Evolutionary conservation across 208 protist species (phyloP).

Genomic region (Wallacemonas rigidus): DNA sequence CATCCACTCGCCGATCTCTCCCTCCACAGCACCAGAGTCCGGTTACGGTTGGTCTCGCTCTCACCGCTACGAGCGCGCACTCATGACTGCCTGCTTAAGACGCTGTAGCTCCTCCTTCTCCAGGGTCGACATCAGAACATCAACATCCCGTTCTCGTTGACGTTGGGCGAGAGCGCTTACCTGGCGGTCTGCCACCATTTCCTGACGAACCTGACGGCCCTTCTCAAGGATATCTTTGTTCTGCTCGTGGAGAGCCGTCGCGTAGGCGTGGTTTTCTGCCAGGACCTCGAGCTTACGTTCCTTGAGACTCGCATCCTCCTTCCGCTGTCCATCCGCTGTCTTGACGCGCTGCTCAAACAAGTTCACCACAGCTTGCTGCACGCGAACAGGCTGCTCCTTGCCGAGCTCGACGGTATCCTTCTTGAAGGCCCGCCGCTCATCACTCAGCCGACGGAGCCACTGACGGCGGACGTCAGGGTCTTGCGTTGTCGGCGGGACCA

Average conservation of each 20-base stretch:
- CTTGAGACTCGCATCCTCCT: constrained; percentile 25
- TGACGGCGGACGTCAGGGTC: constrained; percentile 31
- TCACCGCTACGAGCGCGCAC: constrained; percentile 6
- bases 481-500: constrained; percentile 23
- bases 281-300: constrained; percentile 20
- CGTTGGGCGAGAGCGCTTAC: constrained; percentile 28
- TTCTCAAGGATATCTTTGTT: constrained; percentile 26
- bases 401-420: constrained; percentile 28
- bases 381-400: constrained; percentile 23
- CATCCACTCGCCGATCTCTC: too few relatives aligned
- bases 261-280: constrained; percentile 27
- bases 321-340: constrained; percentile 27
- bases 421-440: constrained; percentile 33
- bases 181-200: constrained; percentile 22
- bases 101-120: constrained; percentile 42
- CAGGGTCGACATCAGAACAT: constrained; percentile 22
- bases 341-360: constrained; percentile 21
- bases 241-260: constrained; percentile 25
- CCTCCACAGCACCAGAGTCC: too few relatives aligned
- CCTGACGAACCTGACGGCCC: constrained; percentile 19
- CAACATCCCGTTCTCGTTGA: constrained; percentile 27
- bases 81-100: constrained; percentile 31
- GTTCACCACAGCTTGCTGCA: constrained; percentile 34
- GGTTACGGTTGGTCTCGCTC: too few relatives aligned
- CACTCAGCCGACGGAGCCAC: constrained; percentile 42